A percentile compares a stretch with the other conserved stretches of the same genome.
Conservation (phyloP, 1,284 basidiomycete species). For the Bjerkandera adusta region DNA sequence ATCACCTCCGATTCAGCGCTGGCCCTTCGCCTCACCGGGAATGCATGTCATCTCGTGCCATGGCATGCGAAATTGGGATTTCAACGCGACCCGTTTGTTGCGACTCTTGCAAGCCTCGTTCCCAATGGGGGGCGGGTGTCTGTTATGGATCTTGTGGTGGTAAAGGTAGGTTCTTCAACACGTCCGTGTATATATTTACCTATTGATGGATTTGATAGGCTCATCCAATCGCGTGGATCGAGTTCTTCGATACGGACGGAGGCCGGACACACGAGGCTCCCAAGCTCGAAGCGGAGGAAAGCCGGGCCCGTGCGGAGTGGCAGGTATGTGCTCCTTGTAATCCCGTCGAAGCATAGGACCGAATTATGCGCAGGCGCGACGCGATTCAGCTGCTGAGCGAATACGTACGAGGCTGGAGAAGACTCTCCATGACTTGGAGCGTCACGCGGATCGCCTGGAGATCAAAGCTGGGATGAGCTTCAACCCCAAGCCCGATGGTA, state of each 20-base stretch:
- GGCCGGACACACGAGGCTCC: slow-evolving; percentile 55
- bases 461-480: slow-evolving; percentile 45
- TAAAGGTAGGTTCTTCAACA: slow-evolving; percentile 46
- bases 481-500: slow-evolving; percentile 43
- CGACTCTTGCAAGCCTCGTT: slow-evolving; percentile 78
- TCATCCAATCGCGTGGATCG: slow-evolving; percentile 63
- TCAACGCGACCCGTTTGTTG: slow-evolving; percentile 57
- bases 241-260: slow-evolving; percentile 51
- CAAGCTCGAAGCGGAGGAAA: slow-evolving; percentile 72
- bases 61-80: slow-evolving; percentile 92
- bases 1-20: background rate
- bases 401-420: slow-evolving; percentile 54
- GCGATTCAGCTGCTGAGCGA: slow-evolving; percentile 53
- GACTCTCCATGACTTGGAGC: slow-evolving; percentile 43
- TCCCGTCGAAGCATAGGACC: slow-evolving; percentile 4
- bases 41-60: slow-evolving; percentile 80
- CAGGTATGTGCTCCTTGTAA: slow-evolving; percentile 44
- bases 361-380: slow-evolving; percentile 39
- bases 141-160: slow-evolving; percentile 74
- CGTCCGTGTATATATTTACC: slow-evolving; percentile 29
- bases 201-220: slow-evolving; percentile 35
- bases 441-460: slow-evolving; percentile 58
- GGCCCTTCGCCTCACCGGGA: slow-evolving; percentile 71
- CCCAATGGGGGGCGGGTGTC: slow-evolving; percentile 81
- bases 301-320: slow-evolving; percentile 61